Evolutionary conservation across 257 asterid species (phyloP).

Genomic region (Lycium barbarum): DNA sequence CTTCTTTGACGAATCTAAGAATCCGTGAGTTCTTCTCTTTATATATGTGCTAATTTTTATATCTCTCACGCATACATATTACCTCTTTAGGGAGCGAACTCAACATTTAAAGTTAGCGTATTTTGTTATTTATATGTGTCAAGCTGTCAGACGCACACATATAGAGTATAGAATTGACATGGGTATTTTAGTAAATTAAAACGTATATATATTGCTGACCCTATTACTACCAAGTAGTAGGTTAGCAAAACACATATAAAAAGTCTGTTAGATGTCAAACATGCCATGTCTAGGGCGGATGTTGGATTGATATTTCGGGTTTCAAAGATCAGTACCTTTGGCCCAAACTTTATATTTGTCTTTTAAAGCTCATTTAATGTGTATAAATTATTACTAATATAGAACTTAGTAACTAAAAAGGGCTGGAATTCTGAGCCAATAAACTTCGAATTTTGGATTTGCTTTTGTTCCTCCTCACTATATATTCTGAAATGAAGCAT

Average conservation of each 20-base stretch:
- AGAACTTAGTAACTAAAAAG: too few species aligned
- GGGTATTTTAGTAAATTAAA: neutral
- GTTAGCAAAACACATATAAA: neutral
- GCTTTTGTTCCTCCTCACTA: neutral
- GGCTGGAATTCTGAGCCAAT: too few species aligned
- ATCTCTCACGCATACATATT: too few species aligned
- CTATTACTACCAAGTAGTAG: too few species aligned
- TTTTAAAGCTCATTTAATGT: too few species aligned
- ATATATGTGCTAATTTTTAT: too few species aligned
- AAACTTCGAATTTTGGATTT: neutral
- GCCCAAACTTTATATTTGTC: neutral
- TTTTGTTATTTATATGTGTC: neutral
- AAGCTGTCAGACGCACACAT: neutral
- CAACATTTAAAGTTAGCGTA: neutral
- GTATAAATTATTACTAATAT: too few species aligned
- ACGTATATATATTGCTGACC: neutral
- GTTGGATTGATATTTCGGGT: too few species aligned
- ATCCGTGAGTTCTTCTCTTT: neutral
- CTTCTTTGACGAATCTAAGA: neutral
- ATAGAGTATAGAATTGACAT: neutral
- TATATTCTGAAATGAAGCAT: neutral
- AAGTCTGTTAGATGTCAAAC: neutral
- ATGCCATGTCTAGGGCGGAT: neutral
- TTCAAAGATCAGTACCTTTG: neutral
- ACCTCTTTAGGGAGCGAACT: neutral